Base-by-base conservation (phyloP, 139 green algal species). In the Zygnema circumcarinatum region DNA sequence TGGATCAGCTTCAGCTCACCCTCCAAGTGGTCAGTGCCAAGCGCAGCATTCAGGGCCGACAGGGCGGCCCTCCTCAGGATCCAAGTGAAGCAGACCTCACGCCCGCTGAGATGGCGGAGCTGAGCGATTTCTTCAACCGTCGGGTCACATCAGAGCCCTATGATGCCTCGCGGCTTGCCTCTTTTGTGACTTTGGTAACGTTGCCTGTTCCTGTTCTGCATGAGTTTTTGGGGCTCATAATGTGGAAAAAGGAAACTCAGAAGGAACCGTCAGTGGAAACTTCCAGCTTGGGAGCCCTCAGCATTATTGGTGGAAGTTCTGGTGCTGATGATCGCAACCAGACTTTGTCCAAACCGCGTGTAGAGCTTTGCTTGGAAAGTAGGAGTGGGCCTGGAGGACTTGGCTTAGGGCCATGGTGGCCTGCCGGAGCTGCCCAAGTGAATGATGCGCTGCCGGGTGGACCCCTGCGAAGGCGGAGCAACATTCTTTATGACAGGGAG, bases 121-220 rank as follows among this genome's bases (percentile, higher is more conserved):
- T 89, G 52, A 87, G 42, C 76, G 84, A 89, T 0, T 86, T 87
- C 7, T 89, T 89, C 32, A 36, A 41, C 0, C 74, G 54, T 22
- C 79, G 74, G 35, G 84, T 89, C 40, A 76, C 84, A 16, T 41
- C 69, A 35, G 84, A 89, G 74, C 84, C 84, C 52, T 87, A 74
- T 56, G 75, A 87, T 20, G 78, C 38, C 0, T 74, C 84, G 11
- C 73, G 84, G 3, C 84, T 89, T 31, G 81, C 76, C 20, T 89
- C 84, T 32, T 89, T 89, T 41, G 21, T 89, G 25, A 89, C 76
- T 22, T 33, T 89, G 22, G 33, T 88, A 41, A 80, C 39, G 22
- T 56, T 89, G 25, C 84, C 84, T 7, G 21, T 82, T n/a, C n/a
- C 81, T 22, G 38, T 87, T 22, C 33, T 87, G 1, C 81, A 74